Percentiles rank a stretch among this genome's conserved stretches.
phyloP scores from a whole-genome alignment of 2,329 filamentous ascomycete genomes.

The Pseudocercospora pini-densiflorae region DNA sequence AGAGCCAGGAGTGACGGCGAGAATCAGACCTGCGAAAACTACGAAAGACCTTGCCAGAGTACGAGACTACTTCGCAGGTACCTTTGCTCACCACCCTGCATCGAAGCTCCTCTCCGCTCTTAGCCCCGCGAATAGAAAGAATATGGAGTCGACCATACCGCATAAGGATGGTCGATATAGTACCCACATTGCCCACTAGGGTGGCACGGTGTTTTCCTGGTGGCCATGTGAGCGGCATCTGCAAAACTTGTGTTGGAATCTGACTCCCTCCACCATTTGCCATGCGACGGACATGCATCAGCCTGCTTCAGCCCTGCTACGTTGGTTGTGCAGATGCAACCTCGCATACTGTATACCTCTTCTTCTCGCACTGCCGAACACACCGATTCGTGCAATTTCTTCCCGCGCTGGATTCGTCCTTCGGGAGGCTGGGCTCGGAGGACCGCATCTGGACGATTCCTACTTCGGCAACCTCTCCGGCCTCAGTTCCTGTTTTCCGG shows the following conservation, averaged over 20 bases:
- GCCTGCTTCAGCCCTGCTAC: background rate
- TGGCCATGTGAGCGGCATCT: conserved; percentile 8
- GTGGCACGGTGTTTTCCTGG: background rate
- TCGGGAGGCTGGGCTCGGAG: background rate
- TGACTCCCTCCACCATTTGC: conserved; percentile 4
- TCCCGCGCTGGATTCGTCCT: background rate
- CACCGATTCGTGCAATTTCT: conserved; percentile 6
- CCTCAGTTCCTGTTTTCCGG: background rate
- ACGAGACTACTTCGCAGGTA: background rate
- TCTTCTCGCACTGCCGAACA: background rate
- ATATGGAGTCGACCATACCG: background rate
- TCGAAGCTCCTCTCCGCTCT: conserved; percentile 11
- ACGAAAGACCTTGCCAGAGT: background rate
- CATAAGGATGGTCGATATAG: conserved; percentile 6
- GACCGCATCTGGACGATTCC: background rate
- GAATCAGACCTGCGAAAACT: background rate
- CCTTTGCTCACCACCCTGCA: conserved; percentile 6
- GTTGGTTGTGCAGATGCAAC: conserved; percentile 3
- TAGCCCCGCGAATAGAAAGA: conserved; percentile 2
- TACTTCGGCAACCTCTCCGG: conserved; percentile 3
- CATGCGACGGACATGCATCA: conserved; percentile 4
- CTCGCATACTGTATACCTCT: background rate
- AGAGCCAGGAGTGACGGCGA: background rate
- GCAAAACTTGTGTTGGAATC: background rate
- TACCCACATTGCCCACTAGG: no score